Base-by-base conservation (phyloP, 495 filamentous ascomycete species). In the Penicillium riverlandense region DNA sequence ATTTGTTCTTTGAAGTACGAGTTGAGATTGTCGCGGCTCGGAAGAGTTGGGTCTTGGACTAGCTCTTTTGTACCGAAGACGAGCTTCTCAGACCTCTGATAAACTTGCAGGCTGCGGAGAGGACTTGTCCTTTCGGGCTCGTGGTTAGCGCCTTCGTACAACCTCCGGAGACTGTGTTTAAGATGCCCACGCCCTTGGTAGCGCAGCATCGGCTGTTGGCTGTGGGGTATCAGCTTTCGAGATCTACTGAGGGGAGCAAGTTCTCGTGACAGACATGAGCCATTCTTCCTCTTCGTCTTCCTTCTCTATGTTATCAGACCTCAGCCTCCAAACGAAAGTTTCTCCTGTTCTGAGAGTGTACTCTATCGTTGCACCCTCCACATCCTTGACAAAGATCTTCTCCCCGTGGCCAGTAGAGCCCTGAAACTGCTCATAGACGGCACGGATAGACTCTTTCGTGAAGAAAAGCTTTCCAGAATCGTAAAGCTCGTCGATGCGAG, bases 401-500 rank as follows among this genome's bases (percentile, higher is more conserved):
- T 48, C 42, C 0, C 51, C 51, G 10, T 5, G 29, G 6, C n/a
- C 30, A 11, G 37, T 44, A 2, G 14, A 22, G 4, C 38, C 43
- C 9, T 52, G 45, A 11, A 48, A 45, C 29, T 57, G 44, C 32
- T 51, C 44, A 30, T 34, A 36, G n/a, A 28, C 37, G 11, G 38
- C 7, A 12, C 48, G 40, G 11, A 57, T 51, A 2, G 13, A 15
- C 1, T 37, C 35, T 35, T 57, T 57, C 11, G 47, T 54, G 35
- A 57, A 57, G 35, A 54, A 51, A 9, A 51, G 51, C 7, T 43
- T 38, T 5, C 52, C 47, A 1, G 47, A 40, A 0, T 32, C 16
- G 32, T 57, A 54, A 7, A 51, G 42, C 29, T 40, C 11, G 14
- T 57, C 50, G 27, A 55, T 48, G 3, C 33, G 39, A n/a, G 38